A percentile compares a stretch with the other conserved stretches of the same genome.
These are phyloP conservation scores for Suillus subluteus DNA, from an alignment of 768 basidiomycete genomes.

Conservation along the genomic window DNA sequence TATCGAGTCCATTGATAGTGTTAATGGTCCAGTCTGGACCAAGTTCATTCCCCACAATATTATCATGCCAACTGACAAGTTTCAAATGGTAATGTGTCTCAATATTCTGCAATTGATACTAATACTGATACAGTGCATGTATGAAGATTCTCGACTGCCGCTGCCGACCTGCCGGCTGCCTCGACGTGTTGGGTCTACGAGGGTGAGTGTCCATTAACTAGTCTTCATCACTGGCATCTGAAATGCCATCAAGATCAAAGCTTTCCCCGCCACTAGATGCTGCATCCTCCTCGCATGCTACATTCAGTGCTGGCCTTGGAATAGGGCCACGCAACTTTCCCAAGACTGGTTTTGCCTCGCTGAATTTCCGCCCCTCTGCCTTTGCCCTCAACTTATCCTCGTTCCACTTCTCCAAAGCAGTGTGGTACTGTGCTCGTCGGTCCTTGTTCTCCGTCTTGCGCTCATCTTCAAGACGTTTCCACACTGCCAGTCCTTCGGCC, in stretches of 20 bases:
- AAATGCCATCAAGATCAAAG: conserved; percentile 8
- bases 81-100: too few species aligned
- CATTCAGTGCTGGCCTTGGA: conserved; percentile 7
- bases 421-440: not conserved
- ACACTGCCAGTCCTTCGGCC: conserved; percentile 5
- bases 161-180: not conserved
- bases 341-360: conserved; percentile 2
- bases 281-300: not conserved
- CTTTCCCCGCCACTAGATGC: conserved; percentile 3
- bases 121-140: too few species aligned
- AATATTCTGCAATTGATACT: too few species aligned
- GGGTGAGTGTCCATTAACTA: not conserved
- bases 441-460: conserved; percentile 11
- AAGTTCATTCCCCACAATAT: too few species aligned
- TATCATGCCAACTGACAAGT: too few species aligned
- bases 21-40: too few species aligned
- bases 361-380: conserved; percentile 8
- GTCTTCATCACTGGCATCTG: conserved; percentile 10
- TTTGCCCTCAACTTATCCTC: conserved; percentile 3
- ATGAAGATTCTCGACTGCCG: not conserved
- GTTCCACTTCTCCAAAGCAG: conserved; percentile 4
- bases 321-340: conserved; percentile 8
- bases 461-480: conserved; percentile 6
- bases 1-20: too few species aligned
- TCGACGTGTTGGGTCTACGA: not conserved